Percentiles rank a stretch among this genome's conserved stretches.
These are phyloP conservation scores for Tilletia walkeri DNA, from an alignment of 1,284 basidiomycete genomes.

Conservation along the genomic window DNA sequence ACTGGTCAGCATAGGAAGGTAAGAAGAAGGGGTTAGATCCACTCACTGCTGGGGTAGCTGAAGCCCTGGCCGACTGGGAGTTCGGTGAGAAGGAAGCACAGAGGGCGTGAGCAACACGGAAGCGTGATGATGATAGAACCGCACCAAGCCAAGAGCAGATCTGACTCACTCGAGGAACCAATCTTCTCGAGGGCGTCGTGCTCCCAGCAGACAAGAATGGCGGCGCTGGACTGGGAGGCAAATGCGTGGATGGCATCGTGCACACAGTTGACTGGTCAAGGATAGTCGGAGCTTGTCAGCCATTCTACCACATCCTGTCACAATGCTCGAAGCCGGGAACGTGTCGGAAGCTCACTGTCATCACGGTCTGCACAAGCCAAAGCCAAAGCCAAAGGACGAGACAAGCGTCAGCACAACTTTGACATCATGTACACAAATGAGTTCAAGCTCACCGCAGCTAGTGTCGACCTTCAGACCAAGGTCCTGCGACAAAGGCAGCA, in stretches of 20 bases:
- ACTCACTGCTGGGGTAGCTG: neutral
- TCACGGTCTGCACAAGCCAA: slow-evolving; percentile 7
- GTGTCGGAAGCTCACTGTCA: neutral
- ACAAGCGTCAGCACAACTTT: too few species aligned
- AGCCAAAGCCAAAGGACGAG: neutral
- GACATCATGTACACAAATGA: neutral
- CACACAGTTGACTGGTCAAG: slow-evolving; percentile 34
- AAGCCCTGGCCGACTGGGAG: neutral
- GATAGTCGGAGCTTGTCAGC: too few species aligned
- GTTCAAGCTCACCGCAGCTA: slow-evolving; percentile 30
- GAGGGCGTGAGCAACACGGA: too few species aligned
- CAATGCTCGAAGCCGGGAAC: too few species aligned
- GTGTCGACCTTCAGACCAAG: slow-evolving; percentile 51
- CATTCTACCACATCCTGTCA: too few species aligned
- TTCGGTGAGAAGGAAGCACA: too few species aligned
- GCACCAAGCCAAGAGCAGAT: too few species aligned
- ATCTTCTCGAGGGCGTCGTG: slow-evolving; percentile 41
- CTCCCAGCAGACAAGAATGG: slow-evolving; percentile 43
- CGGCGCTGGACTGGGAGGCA: slow-evolving; percentile 24
- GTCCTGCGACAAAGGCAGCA: slow-evolving; percentile 47
- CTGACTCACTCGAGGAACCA: slow-evolving; percentile 38
- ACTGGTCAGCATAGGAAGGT: neutral
- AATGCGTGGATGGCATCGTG: slow-evolving; percentile 35
- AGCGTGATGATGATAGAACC: too few species aligned
- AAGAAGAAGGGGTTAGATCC: too few species aligned